These are phyloP conservation scores for Arthrobotrys conoides DNA, from an alignment of 2,329 filamentous ascomycete genomes.

Conservation along the genomic window DNA sequence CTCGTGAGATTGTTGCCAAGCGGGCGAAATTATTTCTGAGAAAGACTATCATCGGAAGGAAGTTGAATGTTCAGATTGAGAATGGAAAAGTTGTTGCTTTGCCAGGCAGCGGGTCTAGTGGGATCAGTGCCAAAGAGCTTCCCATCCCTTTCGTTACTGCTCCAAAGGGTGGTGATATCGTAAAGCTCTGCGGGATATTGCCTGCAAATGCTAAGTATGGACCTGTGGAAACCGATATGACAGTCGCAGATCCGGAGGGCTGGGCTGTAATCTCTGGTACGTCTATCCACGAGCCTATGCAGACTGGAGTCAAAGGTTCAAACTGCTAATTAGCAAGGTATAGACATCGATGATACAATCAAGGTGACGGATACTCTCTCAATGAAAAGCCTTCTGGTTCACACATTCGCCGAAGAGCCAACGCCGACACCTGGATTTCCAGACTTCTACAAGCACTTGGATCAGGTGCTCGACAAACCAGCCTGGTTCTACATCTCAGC, in stretches of 20 bases:
- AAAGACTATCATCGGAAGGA: slow-evolving; percentile 52
- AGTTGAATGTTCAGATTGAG: slow-evolving; percentile 39
- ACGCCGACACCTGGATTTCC: slow-evolving; percentile 84
- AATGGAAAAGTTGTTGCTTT: slow-evolving; percentile 37
- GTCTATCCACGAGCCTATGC: neutral
- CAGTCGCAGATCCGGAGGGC: slow-evolving; percentile 46
- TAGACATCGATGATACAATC: slow-evolving; percentile 95
- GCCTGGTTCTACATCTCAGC: slow-evolving; percentile 95
- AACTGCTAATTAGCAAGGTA: neutral
- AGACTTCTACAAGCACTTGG: slow-evolving; percentile 81
- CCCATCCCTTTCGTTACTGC: slow-evolving; percentile 20
- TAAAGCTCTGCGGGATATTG: slow-evolving; percentile 48
- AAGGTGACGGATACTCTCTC: slow-evolving; percentile 88
- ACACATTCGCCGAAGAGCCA: slow-evolving; percentile 85
- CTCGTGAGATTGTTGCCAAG: slow-evolving; percentile 34
- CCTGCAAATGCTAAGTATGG: slow-evolving; percentile 28
- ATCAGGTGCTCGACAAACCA: slow-evolving; percentile 72
- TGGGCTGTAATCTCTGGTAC: slow-evolving; percentile 56
- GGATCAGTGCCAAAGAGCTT: slow-evolving; percentile 50
- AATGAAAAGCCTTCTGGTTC: slow-evolving; percentile 82
- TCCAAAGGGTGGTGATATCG: slow-evolving; percentile 24
- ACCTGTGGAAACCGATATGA: slow-evolving; percentile 39
- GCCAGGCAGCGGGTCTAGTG: slow-evolving; percentile 44
- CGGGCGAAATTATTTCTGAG: slow-evolving; percentile 44
- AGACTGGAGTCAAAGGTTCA: neutral